A percentile compares a stretch with the other conserved stretches of the same genome.
phyloP scores from a whole-genome alignment of 371 early-diverging fungal genomes.

The Mucor circinelloides region DNA sequence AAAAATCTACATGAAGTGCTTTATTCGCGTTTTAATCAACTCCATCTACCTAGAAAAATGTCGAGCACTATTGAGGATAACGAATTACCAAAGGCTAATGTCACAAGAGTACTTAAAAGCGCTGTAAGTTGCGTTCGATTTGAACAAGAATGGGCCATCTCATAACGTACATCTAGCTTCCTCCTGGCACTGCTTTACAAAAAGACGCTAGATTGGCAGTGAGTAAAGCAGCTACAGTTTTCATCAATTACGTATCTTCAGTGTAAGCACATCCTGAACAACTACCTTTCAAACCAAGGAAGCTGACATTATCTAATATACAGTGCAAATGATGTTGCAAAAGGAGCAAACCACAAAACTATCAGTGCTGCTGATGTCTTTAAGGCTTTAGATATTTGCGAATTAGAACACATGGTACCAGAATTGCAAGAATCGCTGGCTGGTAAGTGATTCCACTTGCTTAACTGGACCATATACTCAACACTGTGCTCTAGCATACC shows the following conservation, averaged over 20 bases:
- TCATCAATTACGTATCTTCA: slow-evolving; percentile 64
- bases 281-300: not conserved
- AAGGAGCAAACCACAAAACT: slow-evolving; percentile 52
- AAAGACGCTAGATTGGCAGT: slow-evolving; percentile 65
- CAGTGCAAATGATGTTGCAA: slow-evolving; percentile 61
- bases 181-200: slow-evolving; percentile 61
- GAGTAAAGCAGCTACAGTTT: slow-evolving; percentile 63
- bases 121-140: slow-evolving; percentile 37
- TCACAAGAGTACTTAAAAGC: slow-evolving; percentile 61
- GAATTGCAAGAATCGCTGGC: slow-evolving; percentile 35
- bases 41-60: not conserved
- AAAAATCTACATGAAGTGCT: not conserved
- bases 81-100: slow-evolving; percentile 43
- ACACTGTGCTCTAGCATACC: slow-evolving; percentile 18
- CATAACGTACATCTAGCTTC: slow-evolving; percentile 47
- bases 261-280: slow-evolving; percentile 36
- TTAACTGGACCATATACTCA: not conserved
- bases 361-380: slow-evolving; percentile 55
- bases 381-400: slow-evolving; percentile 59
- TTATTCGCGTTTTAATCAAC: not conserved
- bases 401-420: slow-evolving; percentile 54
- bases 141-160: not conserved
- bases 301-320: not conserved
- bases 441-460: slow-evolving; percentile 8
- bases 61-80: slow-evolving; percentile 12